Percentiles rank a stretch among this genome's conserved stretches.
phyloP scores from a whole-genome alignment of 176 grass and related monocot genomes.

The Triticum monococcum region DNA sequence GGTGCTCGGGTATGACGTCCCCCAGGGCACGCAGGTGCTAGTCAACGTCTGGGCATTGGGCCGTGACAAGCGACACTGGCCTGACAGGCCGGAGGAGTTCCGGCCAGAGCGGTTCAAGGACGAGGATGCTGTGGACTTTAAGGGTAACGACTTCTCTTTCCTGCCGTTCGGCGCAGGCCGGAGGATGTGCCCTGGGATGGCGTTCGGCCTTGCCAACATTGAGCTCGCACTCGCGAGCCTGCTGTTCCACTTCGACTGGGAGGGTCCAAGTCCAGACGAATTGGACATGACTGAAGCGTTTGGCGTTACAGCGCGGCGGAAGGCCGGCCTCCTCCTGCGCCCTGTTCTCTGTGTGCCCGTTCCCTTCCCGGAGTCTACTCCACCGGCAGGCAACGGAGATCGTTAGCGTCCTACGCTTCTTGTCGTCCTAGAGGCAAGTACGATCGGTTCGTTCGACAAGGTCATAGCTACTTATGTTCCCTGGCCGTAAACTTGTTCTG shows the following conservation, averaged over 20 bases:
- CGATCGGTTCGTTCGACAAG: too few relatives aligned
- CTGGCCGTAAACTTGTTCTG: too few relatives aligned
- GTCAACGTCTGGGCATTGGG: too few relatives aligned
- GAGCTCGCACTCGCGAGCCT: constrained; percentile 40
- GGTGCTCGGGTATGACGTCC: too few relatives aligned
- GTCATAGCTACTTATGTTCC: too few relatives aligned
- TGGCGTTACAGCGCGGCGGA: constrained; percentile 7
- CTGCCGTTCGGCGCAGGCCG: constrained; percentile 43
- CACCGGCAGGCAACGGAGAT: too few relatives aligned
- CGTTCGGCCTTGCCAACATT: constrained; percentile 36
- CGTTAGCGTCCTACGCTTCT: too few relatives aligned
- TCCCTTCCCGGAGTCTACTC: neutral
- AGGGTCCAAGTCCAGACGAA: neutral
- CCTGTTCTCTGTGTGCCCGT: constrained; percentile 8
- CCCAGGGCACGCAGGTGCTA: too few relatives aligned
- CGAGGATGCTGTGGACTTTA: neutral
- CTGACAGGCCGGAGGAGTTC: constrained; percentile 6
- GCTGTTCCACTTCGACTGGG: constrained; percentile 48
- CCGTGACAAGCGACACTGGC: too few relatives aligned
- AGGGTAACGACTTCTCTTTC: constrained; percentile 23
- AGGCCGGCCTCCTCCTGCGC: constrained; percentile 17
- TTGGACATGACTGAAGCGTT: constrained; percentile 38
- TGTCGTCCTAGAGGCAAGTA: too few relatives aligned
- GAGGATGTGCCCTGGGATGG: neutral
- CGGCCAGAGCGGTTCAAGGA: neutral